Evolutionary conservation across 1,284 basidiomycete genomes (phyloP), one percentile per base, ranked within the genome.

Genomic region (Blastosporella zonata): DNA sequence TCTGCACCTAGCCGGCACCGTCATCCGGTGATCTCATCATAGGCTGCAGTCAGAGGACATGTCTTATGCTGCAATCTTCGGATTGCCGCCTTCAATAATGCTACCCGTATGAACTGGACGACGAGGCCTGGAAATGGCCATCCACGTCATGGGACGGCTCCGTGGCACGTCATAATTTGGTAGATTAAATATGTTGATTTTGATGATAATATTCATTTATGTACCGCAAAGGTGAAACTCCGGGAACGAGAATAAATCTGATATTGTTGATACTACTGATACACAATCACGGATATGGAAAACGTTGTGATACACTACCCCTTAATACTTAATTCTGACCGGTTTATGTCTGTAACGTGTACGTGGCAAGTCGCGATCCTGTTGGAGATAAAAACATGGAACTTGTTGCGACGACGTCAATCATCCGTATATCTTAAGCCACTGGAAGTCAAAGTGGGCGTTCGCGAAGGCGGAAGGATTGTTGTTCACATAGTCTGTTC

Each of bases 391-490:
- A n/a, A 9, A 31, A 13, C 29, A 31, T 31, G 6, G 29, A 9
- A 17, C 5, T 23, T 18, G 6, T 17, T 23, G 27, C 28, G 29
- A 17, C n/a, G 2, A 34, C n/a, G 3, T 53, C 25, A 52, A 42
- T 58, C 59, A 66, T 52, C 56, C 55, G 55, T 74, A 78, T 22
- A 77, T 65, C 55, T 69, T 72, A 46, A 77, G 55, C 62, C 68
- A 73, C 31, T 74, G 72, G 60, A 88, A 73, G 50, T 85, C 79
- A 67, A 84, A 89, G 68, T 81, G 87, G 0, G 86, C 84, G 42
- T 86, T 69, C 1, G 56, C 57, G 64, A 88, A 88, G 4, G 79
- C 81, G 1, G 70, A 65, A 3, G 85, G 84, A 59, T 84, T 81
- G 55, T 79, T 75, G 63, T 81, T 76, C 36, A 86, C 83, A 56